phyloP scores from a whole-genome alignment of 2,329 filamentous ascomycete genomes.

The Aspergillus japonicus region DNA sequence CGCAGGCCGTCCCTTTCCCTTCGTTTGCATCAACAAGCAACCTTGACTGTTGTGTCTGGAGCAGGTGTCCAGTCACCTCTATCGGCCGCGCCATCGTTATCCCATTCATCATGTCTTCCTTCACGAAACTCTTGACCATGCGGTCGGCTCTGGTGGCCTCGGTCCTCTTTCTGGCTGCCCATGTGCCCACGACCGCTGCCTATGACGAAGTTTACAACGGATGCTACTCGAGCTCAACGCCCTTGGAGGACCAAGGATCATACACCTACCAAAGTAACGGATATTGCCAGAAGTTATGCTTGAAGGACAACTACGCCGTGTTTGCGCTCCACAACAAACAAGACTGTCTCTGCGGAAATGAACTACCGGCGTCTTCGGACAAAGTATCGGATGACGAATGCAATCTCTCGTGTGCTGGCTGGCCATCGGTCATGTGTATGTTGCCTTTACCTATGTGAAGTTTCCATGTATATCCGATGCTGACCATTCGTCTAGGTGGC shows the following conservation, averaged over 20 bases:
- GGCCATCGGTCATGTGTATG: slow-evolving; percentile 63
- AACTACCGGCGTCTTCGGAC: slow-evolving; percentile 59
- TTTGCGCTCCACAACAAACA: slow-evolving; percentile 61
- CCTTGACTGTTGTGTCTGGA: slow-evolving; percentile 20
- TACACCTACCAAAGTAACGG: slow-evolving; percentile 56
- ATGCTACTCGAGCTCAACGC: slow-evolving; percentile 52
- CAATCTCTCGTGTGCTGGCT: slow-evolving; percentile 65
- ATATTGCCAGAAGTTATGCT: slow-evolving; percentile 55
- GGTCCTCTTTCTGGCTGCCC: slow-evolving; percentile 26
- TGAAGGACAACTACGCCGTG: slow-evolving; percentile 52
- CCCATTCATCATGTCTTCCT: slow-evolving; percentile 11
- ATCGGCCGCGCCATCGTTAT: slow-evolving; percentile 7
- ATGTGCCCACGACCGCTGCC: slow-evolving; percentile 21
- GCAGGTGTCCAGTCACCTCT: slow-evolving; percentile 12
- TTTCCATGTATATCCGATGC: neutral
- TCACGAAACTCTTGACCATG: slow-evolving; percentile 31
- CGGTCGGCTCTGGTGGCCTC: slow-evolving; percentile 26
- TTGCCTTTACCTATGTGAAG: neutral
- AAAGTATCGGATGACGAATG: slow-evolving; percentile 62
- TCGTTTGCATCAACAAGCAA: slow-evolving; percentile 19
- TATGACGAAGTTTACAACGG: slow-evolving; percentile 37
- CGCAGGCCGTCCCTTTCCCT: slow-evolving; percentile 40
- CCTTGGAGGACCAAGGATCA: slow-evolving; percentile 48
- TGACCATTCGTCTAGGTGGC: slow-evolving; percentile 52
- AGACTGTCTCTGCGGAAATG: slow-evolving; percentile 71